These are phyloP conservation scores for Jackrogersella multiformis DNA, from an alignment of 495 filamentous ascomycete species.

Conservation along the genomic window DNA sequence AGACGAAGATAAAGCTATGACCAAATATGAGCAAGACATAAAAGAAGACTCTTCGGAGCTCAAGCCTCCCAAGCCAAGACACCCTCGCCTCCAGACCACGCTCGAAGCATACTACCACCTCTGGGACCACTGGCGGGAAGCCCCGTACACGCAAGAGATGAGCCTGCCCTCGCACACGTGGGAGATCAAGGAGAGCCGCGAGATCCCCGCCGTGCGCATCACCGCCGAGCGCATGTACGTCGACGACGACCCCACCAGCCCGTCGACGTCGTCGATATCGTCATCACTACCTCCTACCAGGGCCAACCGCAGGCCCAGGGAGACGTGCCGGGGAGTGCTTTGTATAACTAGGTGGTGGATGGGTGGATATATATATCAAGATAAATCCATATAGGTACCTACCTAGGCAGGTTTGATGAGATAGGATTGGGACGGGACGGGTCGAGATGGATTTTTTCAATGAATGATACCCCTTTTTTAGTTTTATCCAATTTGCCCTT, in stretches of 20 bases:
- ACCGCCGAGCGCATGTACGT: slow-evolving; percentile 20
- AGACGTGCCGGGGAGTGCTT: no score
- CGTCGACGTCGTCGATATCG: slow-evolving; percentile 21
- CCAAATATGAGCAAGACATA: no score
- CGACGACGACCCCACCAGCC: slow-evolving; percentile 19
- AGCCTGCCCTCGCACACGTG: background rate
- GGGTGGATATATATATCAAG: no score
- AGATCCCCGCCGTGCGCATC: slow-evolving; percentile 7
- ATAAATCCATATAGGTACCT: background rate
- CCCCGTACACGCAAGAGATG: background rate
- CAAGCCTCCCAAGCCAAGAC: background rate
- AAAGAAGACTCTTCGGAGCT: no score
- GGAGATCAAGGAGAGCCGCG: background rate
- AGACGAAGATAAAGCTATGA: no score
- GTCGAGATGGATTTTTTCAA: no score
- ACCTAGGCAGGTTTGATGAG: no score
- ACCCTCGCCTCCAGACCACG: background rate
- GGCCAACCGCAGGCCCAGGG: no score
- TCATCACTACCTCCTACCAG: slow-evolving; percentile 1
- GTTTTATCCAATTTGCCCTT: background rate
- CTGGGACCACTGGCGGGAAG: slow-evolving; percentile 12
- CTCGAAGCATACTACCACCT: background rate
- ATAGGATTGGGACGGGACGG: no score
- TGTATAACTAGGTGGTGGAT: no score
- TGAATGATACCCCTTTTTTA: no score